A percentile compares a stretch with the other conserved stretches of the same genome.
These are phyloP conservation scores for Perkinsela sp. DNA, from an alignment of 208 protist species.

Conservation along the genomic window DNA sequence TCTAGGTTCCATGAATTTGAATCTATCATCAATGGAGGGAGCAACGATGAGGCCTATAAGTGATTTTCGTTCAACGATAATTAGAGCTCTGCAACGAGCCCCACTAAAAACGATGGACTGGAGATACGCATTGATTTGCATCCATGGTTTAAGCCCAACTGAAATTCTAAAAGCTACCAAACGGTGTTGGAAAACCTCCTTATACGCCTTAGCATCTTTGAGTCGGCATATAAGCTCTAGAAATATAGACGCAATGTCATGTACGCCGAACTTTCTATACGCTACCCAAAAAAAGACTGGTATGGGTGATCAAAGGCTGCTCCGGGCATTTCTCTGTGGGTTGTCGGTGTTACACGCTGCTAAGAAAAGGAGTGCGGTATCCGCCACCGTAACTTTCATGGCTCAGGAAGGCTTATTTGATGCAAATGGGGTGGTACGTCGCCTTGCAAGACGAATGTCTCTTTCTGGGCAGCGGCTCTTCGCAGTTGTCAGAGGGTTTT, in stretches of 20 bases:
- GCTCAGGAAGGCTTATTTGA: not conserved
- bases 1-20: not conserved
- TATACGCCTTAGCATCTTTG: too few species aligned
- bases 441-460: not conserved
- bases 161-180: not conserved
- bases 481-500: not conserved
- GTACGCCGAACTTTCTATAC: too few species aligned
- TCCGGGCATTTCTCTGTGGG: not conserved
- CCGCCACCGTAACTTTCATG: not conserved
- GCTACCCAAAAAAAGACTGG: too few species aligned
- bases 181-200: not conserved
- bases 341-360: not conserved
- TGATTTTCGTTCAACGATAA: not conserved
- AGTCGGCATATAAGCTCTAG: too few species aligned
- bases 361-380: not conserved
- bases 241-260: too few species aligned
- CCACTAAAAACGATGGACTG: not conserved
- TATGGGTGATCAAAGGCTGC: too few species aligned
- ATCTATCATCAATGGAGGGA: not conserved
- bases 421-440: not conserved
- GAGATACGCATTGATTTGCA: not conserved
- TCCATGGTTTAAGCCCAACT: not conserved
- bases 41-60: not conserved
- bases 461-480: not conserved
- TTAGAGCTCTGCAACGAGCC: not conserved